Percentiles rank a stretch among this genome's conserved stretches.
These are phyloP conservation scores for Yamadazyma ubonensis DNA, from an alignment of 805 yeast species.

Conservation along the genomic window DNA sequence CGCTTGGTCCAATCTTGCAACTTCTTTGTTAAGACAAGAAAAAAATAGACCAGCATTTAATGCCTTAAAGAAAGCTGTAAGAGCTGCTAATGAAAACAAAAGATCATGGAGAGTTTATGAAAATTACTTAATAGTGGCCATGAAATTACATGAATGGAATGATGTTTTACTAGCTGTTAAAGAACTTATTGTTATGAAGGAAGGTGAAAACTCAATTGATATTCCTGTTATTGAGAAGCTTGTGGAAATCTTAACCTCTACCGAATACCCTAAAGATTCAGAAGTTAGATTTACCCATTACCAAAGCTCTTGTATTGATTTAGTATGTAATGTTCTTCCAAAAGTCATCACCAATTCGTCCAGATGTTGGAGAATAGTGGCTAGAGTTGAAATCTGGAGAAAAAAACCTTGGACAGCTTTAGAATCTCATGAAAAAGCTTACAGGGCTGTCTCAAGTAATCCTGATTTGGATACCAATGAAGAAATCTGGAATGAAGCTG, in stretches of 20 bases:
- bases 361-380: conserved; percentile 79
- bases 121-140: conserved; percentile 79
- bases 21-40: conserved; percentile 64
- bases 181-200: conserved; percentile 55
- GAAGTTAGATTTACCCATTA: conserved; percentile 50
- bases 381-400: conserved; percentile 85
- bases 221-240: conserved; percentile 72
- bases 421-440: conserved; percentile 84
- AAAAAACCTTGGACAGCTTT: conserved; percentile 83
- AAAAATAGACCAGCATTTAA: conserved; percentile 77
- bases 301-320: conserved; percentile 68
- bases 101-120: conserved; percentile 90
- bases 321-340: conserved; percentile 70
- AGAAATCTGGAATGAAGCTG: conserved; percentile 71
- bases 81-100: conserved; percentile 61
- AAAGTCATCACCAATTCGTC: conserved; percentile 63
- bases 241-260: conserved; percentile 58
- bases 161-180: conserved; percentile 79
- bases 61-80: conserved; percentile 78
- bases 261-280: conserved; percentile 46
- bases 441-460: conserved; percentile 62
- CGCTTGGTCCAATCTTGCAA: conserved; percentile 91
- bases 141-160: conserved; percentile 81
- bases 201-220: conserved; percentile 68
- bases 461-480: conserved; percentile 66